Base-by-base conservation (phyloP, 2,329 filamentous ascomycete species). In the Podosphaera aphanis region DNA sequence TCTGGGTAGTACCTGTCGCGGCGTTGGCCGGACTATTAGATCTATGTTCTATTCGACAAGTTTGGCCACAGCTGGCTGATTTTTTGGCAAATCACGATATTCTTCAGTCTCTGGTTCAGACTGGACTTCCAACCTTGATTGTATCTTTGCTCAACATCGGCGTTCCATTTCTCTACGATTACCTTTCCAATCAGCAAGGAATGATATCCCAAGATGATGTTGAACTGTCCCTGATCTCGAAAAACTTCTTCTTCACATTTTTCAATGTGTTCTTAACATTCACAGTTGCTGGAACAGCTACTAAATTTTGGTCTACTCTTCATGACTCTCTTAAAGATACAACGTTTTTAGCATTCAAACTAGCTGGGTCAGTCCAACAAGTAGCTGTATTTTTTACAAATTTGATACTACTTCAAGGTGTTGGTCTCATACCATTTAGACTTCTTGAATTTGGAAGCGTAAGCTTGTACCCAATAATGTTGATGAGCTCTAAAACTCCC, bases 221-320 rank as follows among this genome's bases (percentile, higher is more conserved):
- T 19, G 90, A 95, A 61, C 69, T 98, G 5, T 95, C 90, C 0
- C 70, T 92, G 39, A 88, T 98, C 52, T 93, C 84, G 46, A 98
- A 98, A 65, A 98, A 95, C 62, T 98, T 95, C 64, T 93, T 95
- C 69, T 98, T 98, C 60, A 86, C 82, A 8, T 98, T 98, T 63
- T 95, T 98, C 73, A 98, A 98, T 63, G 83, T 95, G 47, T 98
- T 98, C 63, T 73, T 95, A 44, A 74, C 95, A 39, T 94, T 95
- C 60, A 92, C 88, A 1, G 71, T 90, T 21, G 82, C 93, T 40
- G 82, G 81, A 46, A 84, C 85, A 3, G 83, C 75, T 1, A 75
- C 79, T 35, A 74, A 78, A 46, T 82, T 93, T 57, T 76, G 76
- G 62, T 67, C 68, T 29, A 71, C 80, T 45, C 68, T 95, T 41